Evolutionary conservation across 305 asterid genomes (phyloP).

Genomic region (Solanum chacoense): DNA sequence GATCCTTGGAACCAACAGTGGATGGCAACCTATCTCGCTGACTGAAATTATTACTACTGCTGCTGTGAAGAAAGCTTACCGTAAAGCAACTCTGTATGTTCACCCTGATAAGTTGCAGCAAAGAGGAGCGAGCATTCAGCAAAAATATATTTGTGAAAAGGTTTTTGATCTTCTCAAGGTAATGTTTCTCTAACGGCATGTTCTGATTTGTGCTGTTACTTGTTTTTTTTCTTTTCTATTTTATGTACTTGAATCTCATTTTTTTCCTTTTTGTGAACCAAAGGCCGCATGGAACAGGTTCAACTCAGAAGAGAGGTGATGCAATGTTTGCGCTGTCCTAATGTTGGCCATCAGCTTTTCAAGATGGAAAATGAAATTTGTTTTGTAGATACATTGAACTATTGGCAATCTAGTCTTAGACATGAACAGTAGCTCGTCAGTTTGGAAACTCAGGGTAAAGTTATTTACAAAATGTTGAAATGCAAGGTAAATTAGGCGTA

Average conservation of each 20-base stretch:
- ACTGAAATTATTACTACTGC: slow-evolving; percentile 67
- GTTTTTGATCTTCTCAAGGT: slow-evolving; percentile 95
- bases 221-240: not conserved
- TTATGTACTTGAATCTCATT: not conserved
- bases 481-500: not conserved
- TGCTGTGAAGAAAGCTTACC: slow-evolving; percentile 86
- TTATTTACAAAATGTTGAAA: not conserved
- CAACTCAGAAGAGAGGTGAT: slow-evolving; percentile 87
- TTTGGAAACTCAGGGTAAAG: not conserved
- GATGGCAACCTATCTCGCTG: slow-evolving; percentile 79
- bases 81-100: slow-evolving; percentile 87
- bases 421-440: not conserved
- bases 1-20: slow-evolving; percentile 82
- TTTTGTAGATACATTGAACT: slow-evolving; percentile 10
- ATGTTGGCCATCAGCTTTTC: not conserved
- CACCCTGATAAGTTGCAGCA: slow-evolving; percentile 97
- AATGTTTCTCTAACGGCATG: not conserved
- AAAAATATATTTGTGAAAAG: slow-evolving; percentile 84
- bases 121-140: slow-evolving; percentile 83
- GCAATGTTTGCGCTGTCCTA: not conserved
- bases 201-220: not conserved
- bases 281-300: slow-evolving; percentile 96
- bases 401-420: not conserved
- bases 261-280: slow-evolving; percentile 5
- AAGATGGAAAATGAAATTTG: not conserved